A percentile compares a stretch with the other conserved stretches of the same genome.
These are phyloP conservation scores for Sporothrix globosa DNA, from an alignment of 2,329 filamentous ascomycete genomes.

Conservation along the genomic window DNA sequence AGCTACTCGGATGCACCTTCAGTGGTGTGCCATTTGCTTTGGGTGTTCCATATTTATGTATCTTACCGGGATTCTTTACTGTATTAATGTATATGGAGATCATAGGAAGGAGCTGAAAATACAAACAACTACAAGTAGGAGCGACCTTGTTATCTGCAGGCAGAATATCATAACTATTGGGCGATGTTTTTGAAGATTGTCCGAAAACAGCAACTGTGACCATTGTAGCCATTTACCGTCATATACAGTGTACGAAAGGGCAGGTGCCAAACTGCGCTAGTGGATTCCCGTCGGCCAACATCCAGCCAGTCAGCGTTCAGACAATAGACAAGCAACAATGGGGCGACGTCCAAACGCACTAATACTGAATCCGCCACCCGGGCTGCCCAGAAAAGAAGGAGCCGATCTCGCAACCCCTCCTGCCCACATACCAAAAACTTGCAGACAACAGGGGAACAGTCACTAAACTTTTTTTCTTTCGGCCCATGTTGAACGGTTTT, in stretches of 20 bases:
- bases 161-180: too few relatives aligned
- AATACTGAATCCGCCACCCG: conserved; percentile 31
- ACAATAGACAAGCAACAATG: conserved; percentile 4
- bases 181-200: not conserved
- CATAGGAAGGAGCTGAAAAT: conserved; percentile 1
- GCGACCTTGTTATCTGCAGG: not conserved
- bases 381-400: not conserved
- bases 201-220: conserved; percentile 20
- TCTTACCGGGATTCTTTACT: not conserved
- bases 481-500: not conserved
- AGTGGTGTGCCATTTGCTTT: too few relatives aligned
- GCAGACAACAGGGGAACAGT: not conserved
- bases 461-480: conserved; percentile 12
- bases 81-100: not conserved
- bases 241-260: not conserved
- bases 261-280: conserved; percentile 1
- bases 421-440: not conserved
- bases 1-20: not conserved
- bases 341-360: not conserved
- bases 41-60: not conserved
- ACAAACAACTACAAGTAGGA: not conserved
- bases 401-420: conserved; percentile 33
- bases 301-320: conserved; percentile 30
- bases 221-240: not conserved
- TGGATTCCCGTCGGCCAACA: not conserved